Conservation (phyloP, 169 alveolate genomes). For the Plasmodium malariae region DNA sequence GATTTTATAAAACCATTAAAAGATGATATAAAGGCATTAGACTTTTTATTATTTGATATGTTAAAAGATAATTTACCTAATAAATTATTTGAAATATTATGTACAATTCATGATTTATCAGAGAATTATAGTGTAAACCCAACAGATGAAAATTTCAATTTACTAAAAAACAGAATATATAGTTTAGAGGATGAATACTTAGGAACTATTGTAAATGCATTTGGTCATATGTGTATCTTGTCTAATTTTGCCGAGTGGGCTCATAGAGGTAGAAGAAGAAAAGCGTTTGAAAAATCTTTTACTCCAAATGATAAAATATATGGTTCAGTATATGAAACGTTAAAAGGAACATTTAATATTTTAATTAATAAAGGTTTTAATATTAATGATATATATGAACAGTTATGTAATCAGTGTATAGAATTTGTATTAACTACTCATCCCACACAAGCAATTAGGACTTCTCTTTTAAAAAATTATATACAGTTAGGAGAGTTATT, state of each 20-base stretch:
- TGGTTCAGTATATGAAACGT: constrained; percentile 61
- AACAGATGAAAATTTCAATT: constrained; percentile 45
- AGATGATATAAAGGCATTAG: constrained; percentile 72
- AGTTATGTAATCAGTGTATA: constrained; percentile 77
- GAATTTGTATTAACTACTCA: constrained; percentile 89
- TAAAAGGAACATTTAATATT: constrained; percentile 77
- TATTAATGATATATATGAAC: constrained; percentile 78
- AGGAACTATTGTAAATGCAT: constrained; percentile 80
- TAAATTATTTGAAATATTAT: constrained; percentile 41
- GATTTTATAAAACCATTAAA: constrained; percentile 73
- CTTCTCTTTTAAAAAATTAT: constrained; percentile 82
- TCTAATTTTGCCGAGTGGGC: constrained; percentile 85
- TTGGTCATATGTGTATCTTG: constrained; percentile 82
- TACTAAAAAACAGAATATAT: constrained; percentile 35
- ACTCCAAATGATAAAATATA: constrained; percentile 70
- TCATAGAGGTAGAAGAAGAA: constrained; percentile 83
- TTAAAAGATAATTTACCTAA: constrained; percentile 58
- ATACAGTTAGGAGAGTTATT: constrained; percentile 82
- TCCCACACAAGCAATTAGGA: constrained; percentile 87
- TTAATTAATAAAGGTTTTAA: constrained; percentile 76
- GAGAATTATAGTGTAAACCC: constrained; percentile 72
- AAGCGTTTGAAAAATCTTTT: constrained; percentile 77
- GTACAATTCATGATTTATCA: constrained; percentile 58
- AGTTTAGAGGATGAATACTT: constrained; percentile 41
- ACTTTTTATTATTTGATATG: constrained; percentile 64